Base-by-base conservation (phyloP, 495 filamentous ascomycete species). In the Tuber borchii region DNA sequence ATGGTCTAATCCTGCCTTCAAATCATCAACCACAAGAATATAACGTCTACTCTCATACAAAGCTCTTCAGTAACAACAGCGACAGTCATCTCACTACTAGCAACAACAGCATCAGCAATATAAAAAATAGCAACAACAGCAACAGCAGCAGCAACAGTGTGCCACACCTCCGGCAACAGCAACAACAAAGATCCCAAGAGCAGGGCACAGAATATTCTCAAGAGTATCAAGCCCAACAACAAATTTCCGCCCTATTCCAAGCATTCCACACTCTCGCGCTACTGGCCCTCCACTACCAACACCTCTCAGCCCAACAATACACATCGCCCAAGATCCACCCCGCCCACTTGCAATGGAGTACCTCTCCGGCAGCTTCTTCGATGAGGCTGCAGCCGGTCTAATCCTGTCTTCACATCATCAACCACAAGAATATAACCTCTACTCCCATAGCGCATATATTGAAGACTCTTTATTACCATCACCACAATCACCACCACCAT, bases 131-230 rank as follows among this genome's bases (percentile, higher is more conserved):
- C 73, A 70, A 7, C 48, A 56, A 8, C 48, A n/a, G 9, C 22
- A 56, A n/a, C 48, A n/a, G 26, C 73, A 74, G 19, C 73, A 72
- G 0, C 43, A 72, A 10, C 71, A 40, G n/a, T n/a, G n/a, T n/a
- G n/a, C n/a, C n/a, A n/a, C n/a, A n/a, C n/a, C n/a, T n/a, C 7
- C 39, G 22, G 7, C 71, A 72, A 19, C 22, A 37, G 51, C 71
- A 72, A 16, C 43, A 73, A 26, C 44, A 31, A n/a, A 61, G 51
- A 4, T 6, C 12, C n/a, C n/a, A 16, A 2, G n/a, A 6, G 0
- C 51, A 16, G 0, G 2, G n/a, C n/a, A 1, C 26, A 0, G 51
- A 31, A 31, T 61, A 2, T 14, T 6, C 51, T 16, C 51, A 4
- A 1, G 51, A 31, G 4, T 6, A 31, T 61, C 51, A 61, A 31